Conservation (phyloP, 495 filamentous ascomycete species). For the Tuber aestivum region DNA sequence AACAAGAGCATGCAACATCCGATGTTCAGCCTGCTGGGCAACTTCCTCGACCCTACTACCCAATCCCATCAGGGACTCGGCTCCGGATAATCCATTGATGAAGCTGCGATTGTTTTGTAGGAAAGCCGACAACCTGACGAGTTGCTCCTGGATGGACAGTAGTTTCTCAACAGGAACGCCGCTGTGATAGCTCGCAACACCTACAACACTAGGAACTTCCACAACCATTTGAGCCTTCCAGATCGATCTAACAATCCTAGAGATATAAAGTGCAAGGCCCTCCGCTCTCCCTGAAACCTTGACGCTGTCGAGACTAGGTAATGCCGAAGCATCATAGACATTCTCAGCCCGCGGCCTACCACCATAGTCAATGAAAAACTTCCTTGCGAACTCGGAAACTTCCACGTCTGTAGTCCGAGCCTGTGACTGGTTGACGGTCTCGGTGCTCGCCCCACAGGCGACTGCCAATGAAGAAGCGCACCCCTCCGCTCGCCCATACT, state of each 20-base stretch:
- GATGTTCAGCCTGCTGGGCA: conserved; percentile 84
- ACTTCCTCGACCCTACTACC: conserved; percentile 80
- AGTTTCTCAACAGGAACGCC: conserved; percentile 61
- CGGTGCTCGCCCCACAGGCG: conserved; percentile 72
- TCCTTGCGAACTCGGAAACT: conserved; percentile 73
- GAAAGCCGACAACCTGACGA: conserved; percentile 72
- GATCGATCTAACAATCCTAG: conserved; percentile 72
- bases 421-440: conserved; percentile 56
- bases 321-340: conserved; percentile 41
- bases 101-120: conserved; percentile 76
- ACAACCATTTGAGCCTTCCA: conserved; percentile 63
- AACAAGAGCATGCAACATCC: conserved; percentile 78
- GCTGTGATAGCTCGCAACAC: conserved; percentile 52
- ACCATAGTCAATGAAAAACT: conserved; percentile 82
- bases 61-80: conserved; percentile 65
- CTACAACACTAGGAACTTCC: conserved; percentile 24
- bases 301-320: conserved; percentile 66
- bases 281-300: conserved; percentile 81
- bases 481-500: conserved; percentile 79
- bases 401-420: conserved; percentile 69
- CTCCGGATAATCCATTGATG: conserved; percentile 85
- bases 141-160: conserved; percentile 66
- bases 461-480: conserved; percentile 88
- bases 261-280: conserved; percentile 79
- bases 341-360: conserved; percentile 61